Conservation (phyloP, 345 rosid genomes). For the Populus simonii region DNA sequence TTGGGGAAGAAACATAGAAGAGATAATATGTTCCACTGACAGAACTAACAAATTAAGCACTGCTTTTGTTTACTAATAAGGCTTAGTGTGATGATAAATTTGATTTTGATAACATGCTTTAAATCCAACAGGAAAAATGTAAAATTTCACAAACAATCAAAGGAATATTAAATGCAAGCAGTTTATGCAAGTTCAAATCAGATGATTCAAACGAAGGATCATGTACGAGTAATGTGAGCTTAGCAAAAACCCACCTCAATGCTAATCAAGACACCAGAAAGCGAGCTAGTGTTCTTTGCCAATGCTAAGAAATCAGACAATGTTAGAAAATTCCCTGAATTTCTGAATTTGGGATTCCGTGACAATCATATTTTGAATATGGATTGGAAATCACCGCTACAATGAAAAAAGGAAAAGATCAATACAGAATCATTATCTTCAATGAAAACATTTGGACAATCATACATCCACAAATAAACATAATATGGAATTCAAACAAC, state of each 20-base stretch:
- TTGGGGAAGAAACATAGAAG: too few species aligned
- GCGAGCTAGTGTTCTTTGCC: slow-evolving; percentile 60
- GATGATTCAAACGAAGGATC: not conserved
- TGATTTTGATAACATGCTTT: not conserved
- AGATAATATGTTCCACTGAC: too few species aligned
- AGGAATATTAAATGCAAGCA: not conserved
- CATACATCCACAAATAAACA: not conserved
- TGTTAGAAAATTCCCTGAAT: slow-evolving; percentile 46
- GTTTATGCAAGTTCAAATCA: not conserved
- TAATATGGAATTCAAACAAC: not conserved
- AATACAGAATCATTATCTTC: not conserved
- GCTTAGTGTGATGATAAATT: too few species aligned
- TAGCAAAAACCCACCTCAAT: slow-evolving; percentile 62
- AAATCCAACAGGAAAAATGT: not conserved
- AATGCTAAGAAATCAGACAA: slow-evolving; percentile 59
- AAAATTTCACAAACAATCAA: not conserved
- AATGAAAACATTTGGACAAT: not conserved
- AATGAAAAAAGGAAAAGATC: slow-evolving; percentile 7
- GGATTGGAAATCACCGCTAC: slow-evolving; percentile 69
- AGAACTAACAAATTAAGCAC: too few species aligned
- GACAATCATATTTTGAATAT: slow-evolving; percentile 18
- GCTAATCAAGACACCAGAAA: slow-evolving; percentile 71
- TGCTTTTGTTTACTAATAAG: too few species aligned
- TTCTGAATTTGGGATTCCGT: slow-evolving; percentile 56
- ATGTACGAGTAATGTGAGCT: slow-evolving; percentile 5